Evolutionary conservation across 345 rosid genomes (phyloP).

Genomic region (Ceriops decandra): DNA sequence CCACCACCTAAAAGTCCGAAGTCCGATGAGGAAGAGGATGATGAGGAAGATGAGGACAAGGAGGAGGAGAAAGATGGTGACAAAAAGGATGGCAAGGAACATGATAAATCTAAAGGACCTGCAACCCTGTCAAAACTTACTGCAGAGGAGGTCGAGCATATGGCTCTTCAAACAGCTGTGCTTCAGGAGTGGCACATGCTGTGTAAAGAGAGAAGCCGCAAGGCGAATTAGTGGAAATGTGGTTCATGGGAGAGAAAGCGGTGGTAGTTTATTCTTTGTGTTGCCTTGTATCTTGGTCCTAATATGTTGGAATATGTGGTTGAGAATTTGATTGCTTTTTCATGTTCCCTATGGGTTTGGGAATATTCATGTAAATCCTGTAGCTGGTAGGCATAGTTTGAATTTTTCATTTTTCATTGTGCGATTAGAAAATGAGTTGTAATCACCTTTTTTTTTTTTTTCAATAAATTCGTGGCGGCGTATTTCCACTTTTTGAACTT

Average conservation of each 20-base stretch:
- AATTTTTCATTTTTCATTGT: conserved; percentile 13
- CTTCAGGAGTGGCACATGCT: conserved; percentile 95
- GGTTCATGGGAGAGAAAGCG: not conserved
- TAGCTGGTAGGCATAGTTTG: conserved; percentile 15
- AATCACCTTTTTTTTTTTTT: not conserved
- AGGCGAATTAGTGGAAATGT: conserved; percentile 27
- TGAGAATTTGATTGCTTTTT: conserved; percentile 11
- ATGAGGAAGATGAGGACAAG: conserved; percentile 28
- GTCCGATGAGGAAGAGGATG: conserved; percentile 46
- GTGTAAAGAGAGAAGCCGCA: conserved; percentile 65
- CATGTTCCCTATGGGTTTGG: not conserved
- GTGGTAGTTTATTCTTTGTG: conserved; percentile 16
- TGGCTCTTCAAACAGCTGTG: conserved; percentile 91
- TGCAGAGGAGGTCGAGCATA: conserved; percentile 94
- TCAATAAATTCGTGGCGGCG: not conserved
- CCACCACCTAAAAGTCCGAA: conserved; percentile 60
- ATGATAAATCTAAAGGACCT: conserved; percentile 57
- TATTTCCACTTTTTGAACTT: not conserved
- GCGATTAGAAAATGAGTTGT: conserved; percentile 12
- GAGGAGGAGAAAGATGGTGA: conserved; percentile 26
- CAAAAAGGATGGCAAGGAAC: conserved; percentile 33
- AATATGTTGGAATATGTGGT: conserved; percentile 15
- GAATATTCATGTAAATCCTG: conserved; percentile 28
- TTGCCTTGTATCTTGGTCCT: conserved; percentile 14
- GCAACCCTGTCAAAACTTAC: conserved; percentile 72